Conservation (phyloP, 805 yeast species). For the Suhomyces faveliae region DNA sequence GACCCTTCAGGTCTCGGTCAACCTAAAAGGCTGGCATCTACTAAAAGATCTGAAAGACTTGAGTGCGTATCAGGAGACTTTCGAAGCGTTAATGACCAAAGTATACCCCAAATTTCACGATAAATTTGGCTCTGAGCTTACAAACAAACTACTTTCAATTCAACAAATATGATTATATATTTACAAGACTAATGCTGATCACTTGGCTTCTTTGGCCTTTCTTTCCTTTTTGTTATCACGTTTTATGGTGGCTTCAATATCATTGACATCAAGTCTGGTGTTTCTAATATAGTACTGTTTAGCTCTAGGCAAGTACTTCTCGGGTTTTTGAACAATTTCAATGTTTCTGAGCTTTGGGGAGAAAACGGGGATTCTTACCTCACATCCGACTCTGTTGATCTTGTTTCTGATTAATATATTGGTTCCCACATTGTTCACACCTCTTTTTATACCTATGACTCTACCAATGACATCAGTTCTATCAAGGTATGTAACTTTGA, state of each 20-base stretch:
- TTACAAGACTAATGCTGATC: slow-evolving; percentile 4
- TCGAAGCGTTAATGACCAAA: slow-evolving; percentile 31
- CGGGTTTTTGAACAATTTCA: slow-evolving; percentile 75
- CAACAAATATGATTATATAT: slow-evolving; percentile 2
- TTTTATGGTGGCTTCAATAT: slow-evolving; percentile 48
- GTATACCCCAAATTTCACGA: slow-evolving; percentile 21
- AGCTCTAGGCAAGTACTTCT: slow-evolving; percentile 67
- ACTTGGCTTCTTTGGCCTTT: slow-evolving; percentile 7
- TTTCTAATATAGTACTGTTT: slow-evolving; percentile 90
- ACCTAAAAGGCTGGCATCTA: slow-evolving; percentile 29
- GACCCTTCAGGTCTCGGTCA: slow-evolving; percentile 22
- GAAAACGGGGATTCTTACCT: slow-evolving; percentile 74
- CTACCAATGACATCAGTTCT: slow-evolving; percentile 75
- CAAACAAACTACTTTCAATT: slow-evolving; percentile 14
- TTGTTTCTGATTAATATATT: slow-evolving; percentile 82
- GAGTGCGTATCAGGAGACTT: slow-evolving; percentile 21
- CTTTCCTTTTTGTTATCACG: slow-evolving; percentile 17
- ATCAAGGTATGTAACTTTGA: slow-evolving; percentile 68
- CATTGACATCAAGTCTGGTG: slow-evolving; percentile 72
- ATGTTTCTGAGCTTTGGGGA: slow-evolving; percentile 75
- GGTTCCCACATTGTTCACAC: slow-evolving; percentile 60
- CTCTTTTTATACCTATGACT: slow-evolving; percentile 71
- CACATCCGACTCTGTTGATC: slow-evolving; percentile 80
- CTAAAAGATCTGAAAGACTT: slow-evolving; percentile 7
- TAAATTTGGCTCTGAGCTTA: slow-evolving; percentile 18